Conservation (phyloP, 164 flowering plant genomes). For the Cinnamomum micranthum region DNA sequence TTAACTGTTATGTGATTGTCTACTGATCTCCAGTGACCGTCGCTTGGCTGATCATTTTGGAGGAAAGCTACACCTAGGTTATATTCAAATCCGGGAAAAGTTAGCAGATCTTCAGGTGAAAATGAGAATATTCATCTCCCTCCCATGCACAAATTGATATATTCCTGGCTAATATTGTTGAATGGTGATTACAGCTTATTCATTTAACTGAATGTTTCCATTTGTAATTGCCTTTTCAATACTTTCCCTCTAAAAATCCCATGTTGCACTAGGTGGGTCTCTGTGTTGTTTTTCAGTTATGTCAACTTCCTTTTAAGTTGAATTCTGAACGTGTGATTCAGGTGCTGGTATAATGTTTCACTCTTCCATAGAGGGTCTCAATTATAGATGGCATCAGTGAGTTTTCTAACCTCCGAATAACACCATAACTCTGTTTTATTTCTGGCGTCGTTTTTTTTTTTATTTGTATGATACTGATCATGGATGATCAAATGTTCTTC, state of each 20-base stretch:
- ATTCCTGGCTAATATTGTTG: background rate
- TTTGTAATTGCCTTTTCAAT: background rate
- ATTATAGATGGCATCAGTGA: conserved; percentile 36
- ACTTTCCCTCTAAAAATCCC: background rate
- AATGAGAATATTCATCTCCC: conserved; percentile 24
- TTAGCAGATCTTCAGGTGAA: conserved; percentile 84
- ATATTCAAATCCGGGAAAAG: conserved; percentile 96
- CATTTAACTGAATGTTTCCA: background rate
- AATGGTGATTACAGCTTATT: background rate
- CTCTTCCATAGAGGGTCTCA: conserved; percentile 34
- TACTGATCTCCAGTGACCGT: conserved; percentile 71
- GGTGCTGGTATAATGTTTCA: conserved; percentile 62
- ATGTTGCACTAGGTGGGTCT: background rate
- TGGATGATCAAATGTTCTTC: background rate
- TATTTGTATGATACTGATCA: background rate
- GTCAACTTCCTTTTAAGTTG: conserved; percentile 25
- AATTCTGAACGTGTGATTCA: conserved; percentile 55
- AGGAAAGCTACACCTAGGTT: conserved; percentile 96
- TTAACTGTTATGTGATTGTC: conserved; percentile 13
- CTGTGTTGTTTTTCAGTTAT: conserved; percentile 9
- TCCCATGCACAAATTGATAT: background rate
- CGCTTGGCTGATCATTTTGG: conserved; percentile 99
- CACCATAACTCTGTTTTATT: conserved; percentile 3
- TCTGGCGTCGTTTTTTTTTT: background rate
- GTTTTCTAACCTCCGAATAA: conserved; percentile 39